Percentiles rank a stretch among this genome's conserved stretches.
These are phyloP conservation scores for Lecanicillium sp. DNA, from an alignment of 2,329 filamentous ascomycete species.

Conservation along the genomic window DNA sequence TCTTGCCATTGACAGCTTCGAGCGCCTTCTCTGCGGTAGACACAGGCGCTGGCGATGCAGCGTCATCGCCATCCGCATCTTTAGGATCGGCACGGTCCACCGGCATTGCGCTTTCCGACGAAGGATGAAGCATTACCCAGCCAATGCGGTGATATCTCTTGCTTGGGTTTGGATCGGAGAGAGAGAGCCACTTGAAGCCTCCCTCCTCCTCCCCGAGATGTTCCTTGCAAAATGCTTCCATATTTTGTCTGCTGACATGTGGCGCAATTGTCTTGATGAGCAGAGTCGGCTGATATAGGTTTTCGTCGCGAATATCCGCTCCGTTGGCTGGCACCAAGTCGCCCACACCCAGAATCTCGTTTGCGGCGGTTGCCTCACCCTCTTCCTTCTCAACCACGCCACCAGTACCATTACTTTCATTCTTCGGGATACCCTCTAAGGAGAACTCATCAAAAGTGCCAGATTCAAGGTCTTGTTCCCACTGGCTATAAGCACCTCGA, in stretches of 20 bases:
- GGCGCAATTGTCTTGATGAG: conserved; percentile 98
- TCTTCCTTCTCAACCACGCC: conserved; percentile 90
- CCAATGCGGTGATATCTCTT: conserved; percentile 97
- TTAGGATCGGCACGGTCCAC: conserved; percentile 67
- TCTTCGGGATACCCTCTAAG: conserved; percentile 88
- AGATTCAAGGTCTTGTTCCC: conserved; percentile 78
- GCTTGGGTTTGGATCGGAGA: conserved; percentile 93
- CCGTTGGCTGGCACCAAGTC: conserved; percentile 79
- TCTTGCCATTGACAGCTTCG: conserved; percentile 95
- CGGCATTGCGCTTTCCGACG: conserved; percentile 56
- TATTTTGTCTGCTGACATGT: conserved; percentile 85
- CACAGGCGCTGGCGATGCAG: conserved; percentile 41
- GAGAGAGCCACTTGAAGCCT: conserved; percentile 90
- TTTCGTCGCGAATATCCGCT: conserved; percentile 84
- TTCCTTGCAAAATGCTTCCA: conserved; percentile 91
- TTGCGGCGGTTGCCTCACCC: conserved; percentile 83
- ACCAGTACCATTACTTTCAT: conserved; percentile 79
- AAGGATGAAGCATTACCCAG: conserved; percentile 92
- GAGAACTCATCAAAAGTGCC: conserved; percentile 93
- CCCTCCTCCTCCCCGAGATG: conserved; percentile 85
- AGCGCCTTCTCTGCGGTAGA: conserved; percentile 77
- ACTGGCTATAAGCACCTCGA: conserved; percentile 70
- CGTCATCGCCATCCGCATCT: conserved; percentile 56
- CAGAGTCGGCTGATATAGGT: conserved; percentile 79
- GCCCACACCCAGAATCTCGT: conserved; percentile 86